Percentiles rank a stretch among this genome's conserved stretches.
These are phyloP conservation scores for Prosopis cineraria DNA, from an alignment of 306 rosid species.

Conservation along the genomic window DNA sequence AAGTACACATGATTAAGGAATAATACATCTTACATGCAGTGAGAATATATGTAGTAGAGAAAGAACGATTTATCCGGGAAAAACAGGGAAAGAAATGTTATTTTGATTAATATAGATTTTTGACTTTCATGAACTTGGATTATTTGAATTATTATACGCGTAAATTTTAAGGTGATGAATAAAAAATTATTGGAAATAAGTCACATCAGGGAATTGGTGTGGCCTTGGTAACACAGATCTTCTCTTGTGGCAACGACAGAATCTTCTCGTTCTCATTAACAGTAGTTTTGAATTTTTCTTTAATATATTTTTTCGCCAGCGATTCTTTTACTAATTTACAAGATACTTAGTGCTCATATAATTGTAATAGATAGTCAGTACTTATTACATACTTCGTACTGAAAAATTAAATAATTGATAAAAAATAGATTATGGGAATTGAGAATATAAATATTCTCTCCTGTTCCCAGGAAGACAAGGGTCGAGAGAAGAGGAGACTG, in stretches of 20 bases:
- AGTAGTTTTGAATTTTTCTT: neutral
- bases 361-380: too few species aligned
- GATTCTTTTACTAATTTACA: neutral
- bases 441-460: neutral
- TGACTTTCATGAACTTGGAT: neutral
- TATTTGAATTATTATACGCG: neutral
- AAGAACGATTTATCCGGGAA: too few species aligned
- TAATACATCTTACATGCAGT: neutral
- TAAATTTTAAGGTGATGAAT: neutral
- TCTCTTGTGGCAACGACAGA: neutral
- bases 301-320: neutral
- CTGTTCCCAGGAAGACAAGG: neutral
- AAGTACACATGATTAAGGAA: neutral
- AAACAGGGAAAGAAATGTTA: neutral
- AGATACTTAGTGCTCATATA: too few species aligned
- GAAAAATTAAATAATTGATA: neutral
- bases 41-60: too few species aligned
- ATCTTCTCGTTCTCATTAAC: neutral
- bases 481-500: too few species aligned
- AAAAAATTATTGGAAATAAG: neutral
- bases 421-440: neutral
- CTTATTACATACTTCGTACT: neutral
- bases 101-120: neutral
- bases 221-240: neutral
- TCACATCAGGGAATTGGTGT: constrained; percentile 25